Base-by-base conservation (phyloP, 2,329 filamentous ascomycete genomes). In the Diaporthe vexans region DNA sequence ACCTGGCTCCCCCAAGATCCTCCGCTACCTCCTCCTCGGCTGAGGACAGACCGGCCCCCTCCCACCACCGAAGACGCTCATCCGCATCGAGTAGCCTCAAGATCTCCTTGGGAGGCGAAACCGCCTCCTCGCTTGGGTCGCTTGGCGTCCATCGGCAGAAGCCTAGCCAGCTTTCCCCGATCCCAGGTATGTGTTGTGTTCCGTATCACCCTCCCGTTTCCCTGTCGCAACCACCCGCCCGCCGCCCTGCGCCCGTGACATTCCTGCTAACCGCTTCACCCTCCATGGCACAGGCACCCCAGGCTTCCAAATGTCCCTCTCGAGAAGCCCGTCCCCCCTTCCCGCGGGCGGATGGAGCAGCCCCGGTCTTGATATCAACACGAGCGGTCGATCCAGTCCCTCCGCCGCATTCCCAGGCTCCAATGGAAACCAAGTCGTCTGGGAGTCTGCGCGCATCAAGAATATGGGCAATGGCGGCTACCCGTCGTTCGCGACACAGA, bases 261-360 rank as follows among this genome's bases (percentile, higher is more conserved):
- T 17, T n/a, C 35, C 26, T 19, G 43, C 67, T 74, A 35, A 74
- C 48, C 35, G 24, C 52, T 40, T 74, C 43, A 11, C n/a, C 43
- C n/a, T 26, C 33, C 29, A 29, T 67, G 46, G 74, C 79, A 74
- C 83, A 89, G 88, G 89, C 80, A 91, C 88, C 69, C 88, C 91
- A 57, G 87, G 85, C 79, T 80, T 84, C 78, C 84, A 86, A 79
- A 98, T 98, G 95, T 94, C 94, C 78, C 86, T 96, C 76, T 97
- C 95, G 78, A 92, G 95, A 84, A 97, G 94, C 81, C 94, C 95
- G 68, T 98, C 95, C 73, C 96, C 95, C 76, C 90, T 91, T 76
- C 93, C 92, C 76, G 93, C 94, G 79, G 95, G 94, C 81, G 95
- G 95, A 79, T 98, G 96, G 95, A 91, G 94, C 73, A 97, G 93